A percentile compares a stretch with the other conserved stretches of the same genome.
These are phyloP conservation scores for Nectriaceae sp. DNA, from an alignment of 2,329 filamentous ascomycete species.

Conservation along the genomic window DNA sequence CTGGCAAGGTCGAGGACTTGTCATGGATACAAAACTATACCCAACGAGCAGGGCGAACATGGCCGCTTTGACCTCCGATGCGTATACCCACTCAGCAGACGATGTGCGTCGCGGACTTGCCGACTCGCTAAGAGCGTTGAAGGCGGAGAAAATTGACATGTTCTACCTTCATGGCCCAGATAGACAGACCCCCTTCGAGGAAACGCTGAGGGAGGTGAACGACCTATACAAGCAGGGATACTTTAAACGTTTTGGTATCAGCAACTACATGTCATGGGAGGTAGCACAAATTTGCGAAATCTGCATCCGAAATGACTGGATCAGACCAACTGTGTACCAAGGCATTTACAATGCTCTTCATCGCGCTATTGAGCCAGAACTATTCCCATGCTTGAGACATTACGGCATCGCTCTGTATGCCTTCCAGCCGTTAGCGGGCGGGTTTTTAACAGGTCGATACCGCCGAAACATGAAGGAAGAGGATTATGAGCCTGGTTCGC, in stretches of 20 bases:
- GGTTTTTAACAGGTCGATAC: constrained; percentile 66
- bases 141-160: constrained; percentile 19
- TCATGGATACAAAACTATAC: constrained; percentile 63
- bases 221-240: constrained; percentile 70
- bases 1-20: constrained; percentile 67
- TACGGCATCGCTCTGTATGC: constrained; percentile 70
- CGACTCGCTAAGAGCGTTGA: constrained; percentile 13
- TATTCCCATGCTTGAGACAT: constrained; percentile 64
- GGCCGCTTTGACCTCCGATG: too few species aligned
- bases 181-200: constrained; percentile 62
- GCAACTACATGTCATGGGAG: constrained; percentile 75
- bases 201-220: constrained; percentile 68
- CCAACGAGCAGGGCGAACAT: constrained; percentile 7
- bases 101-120: constrained; percentile 6
- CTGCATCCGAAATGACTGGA: constrained; percentile 69
- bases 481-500: constrained; percentile 22
- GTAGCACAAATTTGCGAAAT: constrained; percentile 73
- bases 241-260: constrained; percentile 70
- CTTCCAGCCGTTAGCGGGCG: constrained; percentile 73
- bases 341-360: constrained; percentile 60
- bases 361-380: constrained; percentile 64
- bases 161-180: constrained; percentile 52
- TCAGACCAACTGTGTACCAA: constrained; percentile 75
- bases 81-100: constrained; percentile 3
- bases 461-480: constrained; percentile 27